phyloP scores from a whole-genome alignment of 2,329 filamentous ascomycete species.

The Cercospora sp. region DNA sequence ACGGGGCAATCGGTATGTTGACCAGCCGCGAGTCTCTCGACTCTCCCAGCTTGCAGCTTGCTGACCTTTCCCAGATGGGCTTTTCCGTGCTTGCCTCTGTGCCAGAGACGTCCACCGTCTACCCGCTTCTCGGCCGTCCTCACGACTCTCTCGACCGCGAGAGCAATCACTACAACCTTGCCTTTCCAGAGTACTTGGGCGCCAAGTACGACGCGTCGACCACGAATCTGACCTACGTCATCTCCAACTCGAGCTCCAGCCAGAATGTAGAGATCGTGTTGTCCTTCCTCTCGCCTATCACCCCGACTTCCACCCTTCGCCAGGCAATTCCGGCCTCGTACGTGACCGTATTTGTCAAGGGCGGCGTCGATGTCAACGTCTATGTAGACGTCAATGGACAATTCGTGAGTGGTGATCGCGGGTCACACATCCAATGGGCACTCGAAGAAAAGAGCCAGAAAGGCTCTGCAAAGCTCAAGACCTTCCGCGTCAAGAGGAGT shows the following conservation, averaged over 20 bases:
- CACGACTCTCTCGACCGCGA: conserved; percentile 60
- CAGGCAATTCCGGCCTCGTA: conserved; percentile 84
- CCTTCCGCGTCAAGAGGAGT: conserved; percentile 63
- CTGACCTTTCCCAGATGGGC: conserved; percentile 50
- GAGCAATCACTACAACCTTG: conserved; percentile 55
- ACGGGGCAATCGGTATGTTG: conserved; percentile 62
- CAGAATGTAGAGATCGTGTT: conserved; percentile 56
- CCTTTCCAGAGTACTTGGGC: conserved; percentile 60
- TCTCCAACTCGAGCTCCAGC: conserved; percentile 45
- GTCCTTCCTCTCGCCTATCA: conserved; percentile 75
- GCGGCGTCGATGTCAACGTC: conserved; percentile 55
- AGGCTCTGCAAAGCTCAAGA: conserved; percentile 54
- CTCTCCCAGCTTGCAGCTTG: not conserved
- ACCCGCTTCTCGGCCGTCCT: conserved; percentile 64
- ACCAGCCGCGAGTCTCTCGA: conserved; percentile 14
- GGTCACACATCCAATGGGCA: conserved; percentile 69
- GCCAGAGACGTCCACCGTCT: conserved; percentile 60
- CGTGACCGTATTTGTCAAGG: conserved; percentile 68
- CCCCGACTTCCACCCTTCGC: conserved; percentile 74
- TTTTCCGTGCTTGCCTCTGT: conserved; percentile 64
- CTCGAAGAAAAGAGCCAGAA: conserved; percentile 49
- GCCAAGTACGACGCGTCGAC: conserved; percentile 68
- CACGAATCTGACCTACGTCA: conserved; percentile 66
- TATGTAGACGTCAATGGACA: conserved; percentile 57
- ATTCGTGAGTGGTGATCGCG: conserved; percentile 77